These are phyloP conservation scores for Lophiostoma macrostomum DNA, from an alignment of 495 filamentous ascomycete species.

Conservation along the genomic window DNA sequence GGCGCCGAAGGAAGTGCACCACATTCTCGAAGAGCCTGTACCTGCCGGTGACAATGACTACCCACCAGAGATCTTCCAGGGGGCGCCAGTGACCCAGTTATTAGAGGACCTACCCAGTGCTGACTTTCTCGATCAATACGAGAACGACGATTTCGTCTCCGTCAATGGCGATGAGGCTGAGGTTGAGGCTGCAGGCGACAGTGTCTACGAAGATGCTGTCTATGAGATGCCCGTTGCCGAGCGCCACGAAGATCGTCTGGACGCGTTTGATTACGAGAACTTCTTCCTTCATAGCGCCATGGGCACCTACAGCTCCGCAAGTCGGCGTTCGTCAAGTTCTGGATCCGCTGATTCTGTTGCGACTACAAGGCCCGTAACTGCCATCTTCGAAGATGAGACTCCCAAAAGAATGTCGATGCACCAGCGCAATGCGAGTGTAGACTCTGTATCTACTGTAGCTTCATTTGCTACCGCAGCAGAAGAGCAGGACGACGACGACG, in stretches of 20 bases:
- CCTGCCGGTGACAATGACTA: slow-evolving; percentile 5
- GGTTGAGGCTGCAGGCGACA: slow-evolving; percentile 46
- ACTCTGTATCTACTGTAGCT: slow-evolving; percentile 71
- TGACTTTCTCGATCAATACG: slow-evolving; percentile 29
- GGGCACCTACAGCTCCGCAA: slow-evolving; percentile 61
- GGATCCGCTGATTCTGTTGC: slow-evolving; percentile 71
- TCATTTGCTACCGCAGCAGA: slow-evolving; percentile 84
- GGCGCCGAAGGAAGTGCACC: not conserved
- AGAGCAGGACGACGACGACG: slow-evolving; percentile 44
- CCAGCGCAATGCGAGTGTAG: slow-evolving; percentile 58
- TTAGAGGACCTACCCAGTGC: not conserved
- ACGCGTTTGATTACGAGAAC: slow-evolving; percentile 96
- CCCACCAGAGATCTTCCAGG: slow-evolving; percentile 7
- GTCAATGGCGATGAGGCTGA: slow-evolving; percentile 38
- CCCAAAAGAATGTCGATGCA: slow-evolving; percentile 37
- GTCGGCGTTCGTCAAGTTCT: slow-evolving; percentile 45
- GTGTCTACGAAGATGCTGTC: slow-evolving; percentile 59
- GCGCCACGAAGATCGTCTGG: slow-evolving; percentile 88
- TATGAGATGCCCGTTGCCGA: slow-evolving; percentile 51
- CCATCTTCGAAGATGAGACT: slow-evolving; percentile 8
- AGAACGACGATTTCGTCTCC: slow-evolving; percentile 33
- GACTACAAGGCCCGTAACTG: slow-evolving; percentile 54
- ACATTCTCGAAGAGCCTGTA: not conserved
- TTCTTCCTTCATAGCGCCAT: slow-evolving; percentile 90
- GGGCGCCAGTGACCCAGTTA: not conserved